Evolutionary conservation across 169 alveolate species (phyloP), one percentile per base, ranked within the genome.

Genomic region (Miamiensis avidus): DNA sequence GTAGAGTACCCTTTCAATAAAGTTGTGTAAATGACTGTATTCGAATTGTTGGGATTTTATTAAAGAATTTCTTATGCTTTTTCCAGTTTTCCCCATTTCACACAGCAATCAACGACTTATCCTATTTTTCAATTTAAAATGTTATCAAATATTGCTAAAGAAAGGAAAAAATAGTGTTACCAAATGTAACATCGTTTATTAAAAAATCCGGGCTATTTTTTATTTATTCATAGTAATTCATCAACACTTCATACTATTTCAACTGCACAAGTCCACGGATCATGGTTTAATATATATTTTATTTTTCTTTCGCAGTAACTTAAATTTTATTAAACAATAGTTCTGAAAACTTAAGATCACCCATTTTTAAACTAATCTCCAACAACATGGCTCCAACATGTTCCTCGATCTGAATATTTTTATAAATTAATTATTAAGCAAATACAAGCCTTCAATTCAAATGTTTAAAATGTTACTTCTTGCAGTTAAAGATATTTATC

Each of bases 21-120:
- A 28, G 94, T 90, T 20, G 94, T 87, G 76, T 90, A 90, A 83
- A 90, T 81, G 28, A 90, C 82, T 26, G 91, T 90, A 82, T 87
- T 87, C 83, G 86, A 83, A 76, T 75, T 76, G 81, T 87, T 81
- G 1, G 82, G 81, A 64, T 87, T 76, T 20, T 87, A 88, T 73
- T 86, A 82, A 73, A 87, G 78, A 34, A 90, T 82, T 75, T 87
- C 86, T 78, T 84, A 81, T 28, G 92, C 91, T 81, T 84, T 84
- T 0, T 75, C 31, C 74, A 90, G 76, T 29, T 84, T 79, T 72
- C 87, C 87, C 65, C 86, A 83, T 85, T 90, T 90, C 15, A 82
- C 82, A 74, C 94, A 90, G 49, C 84, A 89, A 85, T 90, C 89
- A 26, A 90, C 82, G 25, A 90, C 75, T 29, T 91, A 87, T 26